A percentile compares a stretch with the other conserved stretches of the same genome.
phyloP scores from a whole-genome alignment of 768 basidiomycete species.

The Lactarius hengduanensis region DNA sequence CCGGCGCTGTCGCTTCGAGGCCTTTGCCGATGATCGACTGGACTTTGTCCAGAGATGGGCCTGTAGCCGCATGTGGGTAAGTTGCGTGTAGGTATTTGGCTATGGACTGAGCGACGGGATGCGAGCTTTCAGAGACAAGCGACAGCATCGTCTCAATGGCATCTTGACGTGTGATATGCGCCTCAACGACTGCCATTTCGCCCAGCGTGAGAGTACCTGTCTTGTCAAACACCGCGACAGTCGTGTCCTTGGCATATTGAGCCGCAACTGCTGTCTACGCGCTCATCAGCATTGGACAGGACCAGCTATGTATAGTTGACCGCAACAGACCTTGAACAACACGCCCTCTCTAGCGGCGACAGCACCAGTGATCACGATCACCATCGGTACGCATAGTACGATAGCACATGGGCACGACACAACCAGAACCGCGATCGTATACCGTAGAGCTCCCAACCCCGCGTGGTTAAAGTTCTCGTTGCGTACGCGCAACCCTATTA shows the following conservation, averaged over 20 bases:
- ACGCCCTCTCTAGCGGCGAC: constrained; percentile 36
- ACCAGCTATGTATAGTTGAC: background rate
- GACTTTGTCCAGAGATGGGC: constrained; percentile 26
- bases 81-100: constrained; percentile 33
- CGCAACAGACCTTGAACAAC: constrained; percentile 33
- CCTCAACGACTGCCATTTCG: constrained; percentile 40
- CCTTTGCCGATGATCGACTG: constrained; percentile 40
- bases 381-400: constrained; percentile 40
- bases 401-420: constrained; percentile 55
- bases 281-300: background rate
- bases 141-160: constrained; percentile 32
- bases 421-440: constrained; percentile 51
- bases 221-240: constrained; percentile 56
- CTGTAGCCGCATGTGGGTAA: constrained; percentile 4
- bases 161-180: constrained; percentile 34
- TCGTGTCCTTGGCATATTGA: constrained; percentile 35
- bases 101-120: constrained; percentile 40
- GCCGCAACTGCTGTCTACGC: constrained; percentile 20
- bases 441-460: constrained; percentile 43
- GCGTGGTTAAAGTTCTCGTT: constrained; percentile 33
- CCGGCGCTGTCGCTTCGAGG: constrained; percentile 37
- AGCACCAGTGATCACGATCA: constrained; percentile 37
- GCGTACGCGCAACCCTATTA: constrained; percentile 36
- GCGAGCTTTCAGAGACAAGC: constrained; percentile 38
- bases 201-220: constrained; percentile 56